Evolutionary conservation across 306 rosid species (phyloP), one percentile per base, ranked within the genome.

Genomic region (Purshia tridentata): DNA sequence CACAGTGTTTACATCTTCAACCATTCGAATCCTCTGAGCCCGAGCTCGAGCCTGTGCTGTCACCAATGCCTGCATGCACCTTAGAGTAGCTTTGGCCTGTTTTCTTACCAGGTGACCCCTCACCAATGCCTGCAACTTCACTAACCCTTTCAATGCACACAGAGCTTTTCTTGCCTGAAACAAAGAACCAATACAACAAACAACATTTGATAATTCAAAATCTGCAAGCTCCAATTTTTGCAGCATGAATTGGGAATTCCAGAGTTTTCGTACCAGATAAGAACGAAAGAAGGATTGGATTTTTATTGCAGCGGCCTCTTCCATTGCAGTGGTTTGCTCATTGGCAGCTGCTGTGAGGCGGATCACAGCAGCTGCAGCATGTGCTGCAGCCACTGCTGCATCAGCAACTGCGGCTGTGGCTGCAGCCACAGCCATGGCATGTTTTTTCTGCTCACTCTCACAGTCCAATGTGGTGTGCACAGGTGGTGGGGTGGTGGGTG

Each of bases 1-100:
- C 3, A 49, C 45, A 46, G 72, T 54, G 13, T 73, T 88, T 61
- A 76, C 79, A 58, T 89, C 94, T 42, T 86, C 87, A 9, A 3
- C 82, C 62, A 52, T 82, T 72, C 70, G 88, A 69, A 91, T 83
- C 85, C 97, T 83, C 76, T 87, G 95, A 48, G 92, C 91, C 37
- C 90, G 86, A 75, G 97, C 99, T 82, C 99, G 85, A 4, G 92
- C 92, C 76, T 93, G 98, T 20, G 87, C 96, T 22, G 91, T 91
- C 72, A 93, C 85, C 88, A 93, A 81, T 64, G 97, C 97, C 83
- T 91, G 98, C 97, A 93, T 91, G 74, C 92, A 86, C 69, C 94
- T 78, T 14, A 91, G 76, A 16, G 97, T 89, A 54, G 81, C 91
- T 10, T 86, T 88, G 55, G 97, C 97, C 20, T 88, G 96, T 72